Percentiles rank a stretch among this genome's conserved stretches.
Conservation (phyloP, 2,329 filamentous ascomycete genomes). For the Periconia sp. region DNA sequence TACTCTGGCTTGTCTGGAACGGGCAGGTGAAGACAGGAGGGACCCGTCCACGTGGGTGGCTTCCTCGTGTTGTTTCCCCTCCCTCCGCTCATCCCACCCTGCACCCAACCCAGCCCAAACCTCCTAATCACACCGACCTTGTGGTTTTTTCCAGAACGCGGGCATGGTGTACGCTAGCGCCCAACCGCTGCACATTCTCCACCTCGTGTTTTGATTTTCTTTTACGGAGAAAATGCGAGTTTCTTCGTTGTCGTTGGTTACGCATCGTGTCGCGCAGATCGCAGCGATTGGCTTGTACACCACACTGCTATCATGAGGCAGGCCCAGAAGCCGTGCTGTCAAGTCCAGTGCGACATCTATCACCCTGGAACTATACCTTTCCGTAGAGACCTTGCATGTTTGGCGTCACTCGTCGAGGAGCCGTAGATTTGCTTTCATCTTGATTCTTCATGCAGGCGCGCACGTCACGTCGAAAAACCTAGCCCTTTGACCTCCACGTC, state of each 20-base stretch:
- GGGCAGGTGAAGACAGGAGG: too few relatives aligned
- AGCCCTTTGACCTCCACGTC: conserved; percentile 84
- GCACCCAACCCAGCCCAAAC: too few relatives aligned
- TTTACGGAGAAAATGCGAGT: background rate
- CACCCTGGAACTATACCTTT: background rate
- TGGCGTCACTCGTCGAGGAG: background rate
- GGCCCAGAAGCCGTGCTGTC: too few relatives aligned
- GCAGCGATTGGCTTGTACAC: too few relatives aligned
- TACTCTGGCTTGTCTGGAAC: too few relatives aligned
- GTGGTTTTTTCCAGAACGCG: background rate
- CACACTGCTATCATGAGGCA: too few relatives aligned
- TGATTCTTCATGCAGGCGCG: background rate
- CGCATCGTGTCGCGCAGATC: background rate
- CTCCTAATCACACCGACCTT: too few relatives aligned
- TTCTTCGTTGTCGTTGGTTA: background rate
- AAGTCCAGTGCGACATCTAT: background rate
- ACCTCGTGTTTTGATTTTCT: background rate
- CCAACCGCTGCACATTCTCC: background rate
- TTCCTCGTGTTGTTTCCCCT: too few relatives aligned
- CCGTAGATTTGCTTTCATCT: background rate
- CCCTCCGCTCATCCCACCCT: too few relatives aligned
- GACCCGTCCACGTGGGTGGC: too few relatives aligned
- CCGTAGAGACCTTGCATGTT: background rate
- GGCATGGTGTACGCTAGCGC: background rate
- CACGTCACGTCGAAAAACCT: conserved; percentile 45